Base-by-base conservation (phyloP, 148 eudicot genomes). In the Cornus suecica region DNA sequence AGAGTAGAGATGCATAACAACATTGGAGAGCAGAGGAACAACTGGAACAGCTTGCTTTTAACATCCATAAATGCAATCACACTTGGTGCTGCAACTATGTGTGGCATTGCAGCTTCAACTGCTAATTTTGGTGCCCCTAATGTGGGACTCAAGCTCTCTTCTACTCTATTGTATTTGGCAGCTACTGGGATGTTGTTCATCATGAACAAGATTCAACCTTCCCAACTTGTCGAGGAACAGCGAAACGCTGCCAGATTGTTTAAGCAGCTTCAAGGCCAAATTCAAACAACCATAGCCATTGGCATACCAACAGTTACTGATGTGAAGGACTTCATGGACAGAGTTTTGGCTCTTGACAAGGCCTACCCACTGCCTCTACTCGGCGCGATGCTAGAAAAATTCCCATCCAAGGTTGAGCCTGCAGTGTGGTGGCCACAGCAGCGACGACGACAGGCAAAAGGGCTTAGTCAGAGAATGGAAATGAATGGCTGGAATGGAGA, bases 161-260 rank as follows among this genome's bases (percentile, higher is more conserved):
- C 91, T 0, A 78, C 86, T 27, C 10, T 79, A 9, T 54, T 91
- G 52, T 91, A 83, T 74, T 64, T 79, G 51, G 87, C 91, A 0
- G 91, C 86, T 0, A 80, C 93, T 0, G 88, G 88, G 1, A 67
- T 91, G 28, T 66, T 87, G 10, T 15, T 79, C 7, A 78, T 89
- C 0, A 80, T 90, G 89, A 92, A 85, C 75, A 88, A 82, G 78
- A 84, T 89, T 37, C 93, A 91, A 68, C 97, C 97, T 2, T 91
- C 93, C 2, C 97, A 91, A 73, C 78, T 91, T 0, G 97, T 83
- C 0, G 90, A 92, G 32, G 97, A 92, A 72, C 94, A 92, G 58
- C 70, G 94, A 37, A 92, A 90, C 31, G 88, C 92, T 0, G 74
- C 81, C 0, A 86, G 92, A 72, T 65, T 84, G 69, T 85, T 88